phyloP scores from a whole-genome alignment of 2,329 filamentous ascomycete species.

The Arthroderma uncinatum region DNA sequence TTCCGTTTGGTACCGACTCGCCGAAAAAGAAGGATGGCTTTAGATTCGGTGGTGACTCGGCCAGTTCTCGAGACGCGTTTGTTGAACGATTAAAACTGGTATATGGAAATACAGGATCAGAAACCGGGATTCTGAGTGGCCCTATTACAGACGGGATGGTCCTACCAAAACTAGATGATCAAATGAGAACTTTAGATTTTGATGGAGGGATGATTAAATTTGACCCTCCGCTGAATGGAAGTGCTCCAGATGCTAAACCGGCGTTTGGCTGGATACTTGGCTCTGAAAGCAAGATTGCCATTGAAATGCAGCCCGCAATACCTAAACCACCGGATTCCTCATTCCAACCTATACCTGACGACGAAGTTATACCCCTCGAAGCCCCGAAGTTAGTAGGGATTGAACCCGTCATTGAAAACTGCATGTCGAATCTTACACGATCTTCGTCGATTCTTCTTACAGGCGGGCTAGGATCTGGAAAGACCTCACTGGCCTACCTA shows the following conservation, averaged over 20 bases:
- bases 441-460: conserved; percentile 83
- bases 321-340: conserved; percentile 48
- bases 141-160: conserved; percentile 84
- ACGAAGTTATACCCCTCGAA: conserved; percentile 45
- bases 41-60: conserved; percentile 79
- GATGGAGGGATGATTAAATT: conserved; percentile 76
- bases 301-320: conserved; percentile 68
- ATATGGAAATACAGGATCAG: conserved; percentile 50
- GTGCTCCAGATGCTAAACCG: conserved; percentile 25
- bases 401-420: conserved; percentile 59
- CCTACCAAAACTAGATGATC: conserved; percentile 50
- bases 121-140: conserved; percentile 60
- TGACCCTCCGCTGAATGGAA: conserved; percentile 44
- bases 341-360: conserved; percentile 33
- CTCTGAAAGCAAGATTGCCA: conserved; percentile 58
- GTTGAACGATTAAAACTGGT: conserved; percentile 60
- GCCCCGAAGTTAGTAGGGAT: conserved; percentile 68
- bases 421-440: conserved; percentile 66
- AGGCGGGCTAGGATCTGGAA: conserved; percentile 80
- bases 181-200: conserved; percentile 53
- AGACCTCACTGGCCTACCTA: conserved; percentile 67
- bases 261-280: conserved; percentile 59
- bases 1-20: conserved; percentile 57
- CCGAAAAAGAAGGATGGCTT: conserved; percentile 54
- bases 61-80: conserved; percentile 64